Evolutionary conservation across 495 filamentous ascomycete genomes (phyloP), one percentile per base, ranked within the genome.

Genomic region (Penicillium desertorum): DNA sequence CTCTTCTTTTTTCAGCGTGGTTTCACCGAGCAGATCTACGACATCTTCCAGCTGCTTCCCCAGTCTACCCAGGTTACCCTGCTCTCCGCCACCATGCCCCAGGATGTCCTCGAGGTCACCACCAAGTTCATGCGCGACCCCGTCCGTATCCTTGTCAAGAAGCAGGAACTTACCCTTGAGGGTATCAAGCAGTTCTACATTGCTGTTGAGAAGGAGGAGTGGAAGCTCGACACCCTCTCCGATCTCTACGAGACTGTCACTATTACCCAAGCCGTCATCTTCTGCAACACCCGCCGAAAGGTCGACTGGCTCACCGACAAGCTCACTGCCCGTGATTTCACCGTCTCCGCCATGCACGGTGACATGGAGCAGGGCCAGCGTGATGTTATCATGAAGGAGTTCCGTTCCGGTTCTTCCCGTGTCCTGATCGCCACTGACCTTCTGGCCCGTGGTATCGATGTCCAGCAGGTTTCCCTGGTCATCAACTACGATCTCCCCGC

Each of bases 101-200:
- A 98, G 81, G 95, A 98, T 68, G 94, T 98, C 54, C 90, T 98
- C 56, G 95, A 98, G 81, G 91, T 98, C 71, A 98, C 94, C 66
- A 98, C 94, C 75, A 98, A 98, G 82, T 98, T 98, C 84, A 98
- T 98, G 94, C 91, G 90, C 68, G 95, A 98, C 79, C 94, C 94
- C 54, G 88, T 98, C 73, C 91, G 95, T 69, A 97, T 98, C 72
- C 86, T 98, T 69, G 94, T 98, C 79, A 98, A 98, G 88, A 93
- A 94, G 82, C 95, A 92, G 72, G 94, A 98, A 75, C 84, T 98
- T 75, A 98, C 94, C 64, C 89, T 98, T 53, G 94, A 98, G 78
- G 94, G 94, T 85, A 88, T 98, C 71, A 98, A 98, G 85, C 94
- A 98, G 71, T 98, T 96, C 84, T 98, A 96, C 82, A 98, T 98